A percentile compares a stretch with the other conserved stretches of the same genome.
Conservation (phyloP, 2,329 filamentous ascomycete species). For the Neonectria ditissima region DNA sequence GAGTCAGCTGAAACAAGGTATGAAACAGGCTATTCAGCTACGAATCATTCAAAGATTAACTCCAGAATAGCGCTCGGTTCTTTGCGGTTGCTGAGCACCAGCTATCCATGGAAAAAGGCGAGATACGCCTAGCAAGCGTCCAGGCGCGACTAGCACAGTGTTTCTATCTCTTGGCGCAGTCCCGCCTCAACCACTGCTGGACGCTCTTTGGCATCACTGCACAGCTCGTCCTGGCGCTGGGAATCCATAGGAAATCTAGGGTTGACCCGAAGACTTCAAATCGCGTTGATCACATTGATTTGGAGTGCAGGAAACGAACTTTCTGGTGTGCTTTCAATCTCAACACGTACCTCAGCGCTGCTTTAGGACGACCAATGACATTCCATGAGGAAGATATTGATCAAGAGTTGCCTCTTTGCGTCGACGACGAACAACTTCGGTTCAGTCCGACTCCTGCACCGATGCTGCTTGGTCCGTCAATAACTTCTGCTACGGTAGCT, state of each 20-base stretch:
- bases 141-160: slow-evolving; percentile 55
- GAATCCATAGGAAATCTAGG: slow-evolving; percentile 53
- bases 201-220: slow-evolving; percentile 56
- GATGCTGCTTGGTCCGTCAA: slow-evolving; percentile 45
- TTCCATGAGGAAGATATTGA: slow-evolving; percentile 76
- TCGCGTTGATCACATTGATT: slow-evolving; percentile 48
- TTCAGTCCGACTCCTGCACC: slow-evolving; percentile 54
- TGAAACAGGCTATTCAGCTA: background rate
- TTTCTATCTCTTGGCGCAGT: slow-evolving; percentile 55
- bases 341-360: slow-evolving; percentile 73
- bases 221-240: slow-evolving; percentile 52
- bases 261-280: slow-evolving; percentile 16
- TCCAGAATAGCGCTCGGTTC: slow-evolving; percentile 43
- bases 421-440: slow-evolving; percentile 63
- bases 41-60: background rate
- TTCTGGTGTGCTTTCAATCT: slow-evolving; percentile 76
- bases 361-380: slow-evolving; percentile 70
- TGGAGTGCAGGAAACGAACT: slow-evolving; percentile 56
- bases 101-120: slow-evolving; percentile 51
- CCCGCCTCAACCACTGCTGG: slow-evolving; percentile 60
- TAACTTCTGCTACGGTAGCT: slow-evolving; percentile 49
- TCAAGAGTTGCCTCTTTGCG: slow-evolving; percentile 65
- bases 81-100: slow-evolving; percentile 52
- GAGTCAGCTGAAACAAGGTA: slow-evolving; percentile 1
- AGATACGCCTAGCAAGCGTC: slow-evolving; percentile 51